Evolutionary conservation across 139 green algal species (phyloP).

Genomic region (Deuterostichococcus epilithicus): DNA sequence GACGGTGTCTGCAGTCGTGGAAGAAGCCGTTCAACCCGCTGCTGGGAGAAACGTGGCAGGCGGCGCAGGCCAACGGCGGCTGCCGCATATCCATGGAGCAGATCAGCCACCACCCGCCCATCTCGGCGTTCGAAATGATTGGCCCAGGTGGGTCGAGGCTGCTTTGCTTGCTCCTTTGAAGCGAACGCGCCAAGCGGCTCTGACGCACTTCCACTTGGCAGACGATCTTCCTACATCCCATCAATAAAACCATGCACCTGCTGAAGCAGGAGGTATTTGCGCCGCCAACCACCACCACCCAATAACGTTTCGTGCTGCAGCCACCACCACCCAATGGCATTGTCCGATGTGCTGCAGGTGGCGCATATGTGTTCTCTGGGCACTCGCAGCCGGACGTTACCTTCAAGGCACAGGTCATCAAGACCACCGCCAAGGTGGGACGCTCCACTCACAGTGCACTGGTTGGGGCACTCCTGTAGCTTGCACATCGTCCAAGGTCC

Average conservation of each 20-base stretch:
- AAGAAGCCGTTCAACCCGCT: slow-evolving; percentile 89
- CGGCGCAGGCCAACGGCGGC: slow-evolving; percentile 37
- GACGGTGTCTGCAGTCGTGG: slow-evolving; percentile 38
- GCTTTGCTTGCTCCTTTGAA: too few relatives aligned
- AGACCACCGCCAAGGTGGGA: slow-evolving; percentile 54
- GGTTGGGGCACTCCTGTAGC: too few relatives aligned
- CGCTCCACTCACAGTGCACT: too few relatives aligned
- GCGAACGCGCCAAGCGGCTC: not conserved
- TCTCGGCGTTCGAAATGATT: slow-evolving; percentile 72
- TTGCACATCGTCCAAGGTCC: too few relatives aligned
- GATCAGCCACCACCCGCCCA: slow-evolving; percentile 67
- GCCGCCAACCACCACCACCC: too few relatives aligned
- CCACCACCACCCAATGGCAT: too few relatives aligned
- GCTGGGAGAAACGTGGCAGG: slow-evolving; percentile 83
- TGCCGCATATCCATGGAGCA: slow-evolving; percentile 74
- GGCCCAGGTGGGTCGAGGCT: slow-evolving; percentile 42
- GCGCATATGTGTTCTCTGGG: slow-evolving; percentile 56
- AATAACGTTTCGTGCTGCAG: too few relatives aligned
- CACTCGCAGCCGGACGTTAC: slow-evolving; percentile 66
- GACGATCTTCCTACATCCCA: too few relatives aligned
- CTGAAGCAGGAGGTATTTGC: too few relatives aligned
- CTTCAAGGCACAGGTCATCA: slow-evolving; percentile 66
- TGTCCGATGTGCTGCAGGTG: slow-evolving; percentile 12
- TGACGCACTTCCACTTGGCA: too few relatives aligned
- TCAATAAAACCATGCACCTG: too few relatives aligned